Conservation (phyloP, 2,329 filamentous ascomycete genomes). For the Apiospora marii region DNA sequence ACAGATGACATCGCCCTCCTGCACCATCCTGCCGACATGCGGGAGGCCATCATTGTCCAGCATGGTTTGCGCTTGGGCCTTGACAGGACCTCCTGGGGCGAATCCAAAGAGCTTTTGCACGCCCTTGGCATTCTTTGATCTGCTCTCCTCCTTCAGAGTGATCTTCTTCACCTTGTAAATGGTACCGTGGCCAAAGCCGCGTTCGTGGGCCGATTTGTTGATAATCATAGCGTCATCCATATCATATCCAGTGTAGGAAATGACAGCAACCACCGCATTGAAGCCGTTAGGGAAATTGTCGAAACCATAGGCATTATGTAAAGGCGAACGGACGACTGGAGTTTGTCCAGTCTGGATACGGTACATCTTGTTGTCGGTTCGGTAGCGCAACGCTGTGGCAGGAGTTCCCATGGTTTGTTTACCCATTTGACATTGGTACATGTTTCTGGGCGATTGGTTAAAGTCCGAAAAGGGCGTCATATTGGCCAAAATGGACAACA, state of each 20-base stretch:
- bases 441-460: constrained; percentile 98
- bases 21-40: constrained; percentile 77
- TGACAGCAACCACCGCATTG: constrained; percentile 95
- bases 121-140: constrained; percentile 70
- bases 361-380: constrained; percentile 98
- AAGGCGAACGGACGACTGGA: constrained; percentile 86
- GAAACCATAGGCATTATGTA: constrained; percentile 95
- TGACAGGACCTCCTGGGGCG: constrained; percentile 77
- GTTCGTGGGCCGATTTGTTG: constrained; percentile 95
- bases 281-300: constrained; percentile 98
- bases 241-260: constrained; percentile 98
- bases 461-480: constrained; percentile 99
- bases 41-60: constrained; percentile 91
- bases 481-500: constrained; percentile 95
- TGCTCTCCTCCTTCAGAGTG: constrained; percentile 80
- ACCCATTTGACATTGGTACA: constrained; percentile 99
- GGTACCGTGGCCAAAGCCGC: constrained; percentile 93
- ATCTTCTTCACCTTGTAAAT: constrained; percentile 98
- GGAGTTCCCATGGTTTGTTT: constrained; percentile 99
- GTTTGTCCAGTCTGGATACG: constrained; percentile 95
- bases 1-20: constrained; percentile 83
- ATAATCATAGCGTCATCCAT: constrained; percentile 99
- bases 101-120: constrained; percentile 90
- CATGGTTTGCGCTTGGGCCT: constrained; percentile 72
- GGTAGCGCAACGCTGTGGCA: constrained; percentile 81